phyloP scores from a whole-genome alignment of 192 early-diverging fungal species.

The Glomus cerebriforme region DNA sequence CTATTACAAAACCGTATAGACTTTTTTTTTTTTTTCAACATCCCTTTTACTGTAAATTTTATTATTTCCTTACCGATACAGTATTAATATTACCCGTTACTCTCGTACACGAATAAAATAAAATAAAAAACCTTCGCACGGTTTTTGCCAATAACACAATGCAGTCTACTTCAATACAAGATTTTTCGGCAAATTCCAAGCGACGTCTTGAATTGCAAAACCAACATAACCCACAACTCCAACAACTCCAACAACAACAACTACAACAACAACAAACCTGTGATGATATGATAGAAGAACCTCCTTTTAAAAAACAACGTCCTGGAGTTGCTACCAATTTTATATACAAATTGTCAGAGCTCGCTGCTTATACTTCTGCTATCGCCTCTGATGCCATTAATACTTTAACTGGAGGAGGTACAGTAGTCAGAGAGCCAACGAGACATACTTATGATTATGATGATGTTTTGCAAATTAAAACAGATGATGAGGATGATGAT shows the following conservation, averaged over 20 bases:
- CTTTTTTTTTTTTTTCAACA: too few relatives aligned
- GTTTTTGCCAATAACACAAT: background rate
- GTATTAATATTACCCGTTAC: background rate
- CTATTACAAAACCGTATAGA: too few relatives aligned
- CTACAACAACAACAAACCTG: background rate
- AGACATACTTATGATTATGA: background rate
- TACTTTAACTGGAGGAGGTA: conserved; percentile 25
- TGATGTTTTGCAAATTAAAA: conserved; percentile 1
- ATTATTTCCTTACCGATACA: background rate
- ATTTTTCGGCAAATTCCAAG: background rate
- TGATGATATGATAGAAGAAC: background rate
- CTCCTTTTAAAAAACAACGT: conserved; percentile 1
- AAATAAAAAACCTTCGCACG: background rate
- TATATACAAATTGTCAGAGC: conserved; percentile 23
- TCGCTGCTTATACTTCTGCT: conserved; percentile 17
- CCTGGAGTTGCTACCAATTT: conserved; percentile 24
- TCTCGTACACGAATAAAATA: background rate
- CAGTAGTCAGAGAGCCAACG: background rate
- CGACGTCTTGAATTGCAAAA: background rate
- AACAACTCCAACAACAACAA: background rate
- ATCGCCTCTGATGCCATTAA: conserved; percentile 12
- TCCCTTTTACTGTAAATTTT: background rate
- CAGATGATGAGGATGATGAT: background rate
- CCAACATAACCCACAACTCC: background rate
- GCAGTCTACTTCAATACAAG: background rate